Conservation (phyloP, 2,329 filamentous ascomycete genomes). For the Plenodomus tracheiphilus region DNA sequence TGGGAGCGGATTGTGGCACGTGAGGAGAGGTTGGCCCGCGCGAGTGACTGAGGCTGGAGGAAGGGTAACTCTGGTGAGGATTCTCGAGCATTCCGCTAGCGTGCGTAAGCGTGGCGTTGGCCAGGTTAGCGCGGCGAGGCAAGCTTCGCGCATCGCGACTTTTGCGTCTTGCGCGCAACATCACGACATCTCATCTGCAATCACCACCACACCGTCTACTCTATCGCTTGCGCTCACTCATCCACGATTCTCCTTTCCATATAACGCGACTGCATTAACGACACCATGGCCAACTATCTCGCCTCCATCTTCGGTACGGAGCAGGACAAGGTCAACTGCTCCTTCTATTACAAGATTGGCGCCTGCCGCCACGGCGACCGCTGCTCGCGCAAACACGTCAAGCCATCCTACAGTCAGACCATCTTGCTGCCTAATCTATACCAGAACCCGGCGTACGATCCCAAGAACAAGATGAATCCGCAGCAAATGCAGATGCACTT, state of each 20-base stretch:
- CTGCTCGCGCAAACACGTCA: conserved; percentile 98
- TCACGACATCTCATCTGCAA: conserved; percentile 7
- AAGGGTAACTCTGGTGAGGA: neutral
- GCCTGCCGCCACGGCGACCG: conserved; percentile 98
- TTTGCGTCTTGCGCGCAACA: conserved; percentile 6
- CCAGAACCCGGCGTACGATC: conserved; percentile 97
- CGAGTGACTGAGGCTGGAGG: neutral
- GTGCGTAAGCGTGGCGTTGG: conserved; percentile 12
- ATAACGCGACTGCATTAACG: conserved; percentile 1
- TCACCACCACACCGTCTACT: neutral
- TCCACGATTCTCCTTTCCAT: neutral
- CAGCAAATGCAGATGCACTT: conserved; percentile 98
- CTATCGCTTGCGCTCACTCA: neutral
- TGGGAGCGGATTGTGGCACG: too few relatives aligned
- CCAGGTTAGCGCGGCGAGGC: neutral
- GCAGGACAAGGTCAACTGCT: conserved; percentile 99
- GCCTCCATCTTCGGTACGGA: conserved; percentile 99
- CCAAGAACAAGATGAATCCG: conserved; percentile 95
- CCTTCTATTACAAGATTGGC: conserved; percentile 99
- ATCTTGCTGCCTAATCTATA: conserved; percentile 98
- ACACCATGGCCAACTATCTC: conserved; percentile 90
- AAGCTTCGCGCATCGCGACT: conserved; percentile 23
- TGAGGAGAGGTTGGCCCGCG: neutral
- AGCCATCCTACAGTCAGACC: conserved; percentile 96
- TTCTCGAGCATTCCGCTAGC: conserved; percentile 4